Conservation (phyloP, 2,329 filamentous ascomycete species). For the Exserohilum turcica region DNA sequence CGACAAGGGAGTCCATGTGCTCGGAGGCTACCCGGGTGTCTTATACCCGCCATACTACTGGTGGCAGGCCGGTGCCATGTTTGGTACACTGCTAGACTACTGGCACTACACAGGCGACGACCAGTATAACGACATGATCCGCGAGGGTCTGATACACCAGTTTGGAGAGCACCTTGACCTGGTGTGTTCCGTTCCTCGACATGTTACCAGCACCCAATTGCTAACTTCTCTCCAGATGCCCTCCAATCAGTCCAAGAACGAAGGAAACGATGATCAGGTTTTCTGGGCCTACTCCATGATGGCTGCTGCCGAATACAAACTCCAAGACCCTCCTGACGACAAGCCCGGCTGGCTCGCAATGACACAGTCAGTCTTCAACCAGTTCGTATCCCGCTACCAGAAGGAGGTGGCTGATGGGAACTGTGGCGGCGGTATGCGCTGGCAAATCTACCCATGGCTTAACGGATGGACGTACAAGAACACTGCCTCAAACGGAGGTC, state of each 20-base stretch:
- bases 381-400: constrained; percentile 43
- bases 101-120: constrained; percentile 81
- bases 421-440: constrained; percentile 45
- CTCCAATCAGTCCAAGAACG: constrained; percentile 44
- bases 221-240: constrained; percentile 35
- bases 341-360: constrained; percentile 53
- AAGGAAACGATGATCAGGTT: constrained; percentile 63
- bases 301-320: constrained; percentile 60
- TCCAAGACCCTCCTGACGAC: constrained; percentile 48
- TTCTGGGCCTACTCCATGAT: constrained; percentile 64
- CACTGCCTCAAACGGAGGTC: constrained; percentile 46
- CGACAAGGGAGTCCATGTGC: constrained; percentile 49
- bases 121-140: constrained; percentile 70
- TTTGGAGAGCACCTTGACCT: constrained; percentile 38
- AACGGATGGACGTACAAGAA: constrained; percentile 48
- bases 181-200: constrained; percentile 16
- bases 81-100: constrained; percentile 74
- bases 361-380: constrained; percentile 49
- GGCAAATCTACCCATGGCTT: constrained; percentile 46
- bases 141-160: constrained; percentile 51
- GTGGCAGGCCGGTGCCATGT: constrained; percentile 78
- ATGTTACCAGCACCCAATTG: background rate
- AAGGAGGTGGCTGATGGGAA: constrained; percentile 27
- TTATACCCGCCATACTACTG: constrained; percentile 60
- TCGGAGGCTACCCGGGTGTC: constrained; percentile 51